Conservation (phyloP, 2,329 filamentous ascomycete species). For the Xylariaceae sp. region DNA sequence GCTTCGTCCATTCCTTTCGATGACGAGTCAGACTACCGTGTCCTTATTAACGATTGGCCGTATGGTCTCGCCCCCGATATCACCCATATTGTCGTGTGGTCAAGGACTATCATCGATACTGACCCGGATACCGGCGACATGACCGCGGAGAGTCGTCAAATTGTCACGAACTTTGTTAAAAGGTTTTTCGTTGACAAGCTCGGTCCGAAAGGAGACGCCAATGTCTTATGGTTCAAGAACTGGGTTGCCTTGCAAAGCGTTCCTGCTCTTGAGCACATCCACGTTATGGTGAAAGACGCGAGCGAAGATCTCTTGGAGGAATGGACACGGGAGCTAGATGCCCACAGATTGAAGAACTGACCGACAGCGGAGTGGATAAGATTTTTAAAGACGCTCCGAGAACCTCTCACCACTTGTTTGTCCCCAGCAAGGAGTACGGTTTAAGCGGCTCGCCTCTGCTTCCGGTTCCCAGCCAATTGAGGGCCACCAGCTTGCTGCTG, state of each 20-base stretch:
- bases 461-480: constrained; percentile 55
- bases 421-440: background rate
- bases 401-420: background rate
- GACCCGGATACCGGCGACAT: constrained; percentile 75
- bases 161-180: constrained; percentile 74
- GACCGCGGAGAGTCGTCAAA: constrained; percentile 67
- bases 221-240: constrained; percentile 90
- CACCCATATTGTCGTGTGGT: constrained; percentile 91
- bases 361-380: background rate
- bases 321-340: constrained; percentile 59
- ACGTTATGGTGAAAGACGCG: constrained; percentile 71
- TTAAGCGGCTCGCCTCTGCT: constrained; percentile 61
- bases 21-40: constrained; percentile 65
- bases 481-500: constrained; percentile 41
- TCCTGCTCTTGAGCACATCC: constrained; percentile 86
- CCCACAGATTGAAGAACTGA: constrained; percentile 41
- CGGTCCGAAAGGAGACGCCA: constrained; percentile 54
- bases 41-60: constrained; percentile 92
- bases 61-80: constrained; percentile 74
- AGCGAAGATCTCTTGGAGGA: constrained; percentile 58
- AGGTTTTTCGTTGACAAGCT: constrained; percentile 70
- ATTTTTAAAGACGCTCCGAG: background rate
- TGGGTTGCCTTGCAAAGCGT: constrained; percentile 90
- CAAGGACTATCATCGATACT: constrained; percentile 79
- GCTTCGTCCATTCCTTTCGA: constrained; percentile 59